Evolutionary conservation across 352 stramenopile genomes (phyloP).

Genomic region (Pythium volutum): DNA sequence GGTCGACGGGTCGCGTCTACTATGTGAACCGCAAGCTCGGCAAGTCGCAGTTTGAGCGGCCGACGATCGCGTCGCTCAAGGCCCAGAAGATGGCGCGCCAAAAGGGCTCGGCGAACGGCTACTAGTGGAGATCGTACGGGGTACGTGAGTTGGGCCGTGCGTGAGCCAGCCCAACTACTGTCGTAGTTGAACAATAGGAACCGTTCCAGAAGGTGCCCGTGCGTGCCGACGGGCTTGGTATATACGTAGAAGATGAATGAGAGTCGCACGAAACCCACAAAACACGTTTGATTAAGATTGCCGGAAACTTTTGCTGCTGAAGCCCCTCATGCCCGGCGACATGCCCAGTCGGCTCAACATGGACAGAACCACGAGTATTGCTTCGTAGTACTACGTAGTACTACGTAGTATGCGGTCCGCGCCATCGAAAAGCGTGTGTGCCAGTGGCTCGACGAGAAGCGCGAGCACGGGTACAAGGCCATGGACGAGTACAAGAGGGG

Average conservation of each 20-base stretch:
- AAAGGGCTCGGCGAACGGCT: constrained; percentile 32
- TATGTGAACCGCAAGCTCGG: constrained; percentile 87
- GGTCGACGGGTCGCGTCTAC: constrained; percentile 83
- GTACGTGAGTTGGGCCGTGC: neutral
- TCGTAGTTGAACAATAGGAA: neutral
- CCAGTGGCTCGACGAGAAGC: constrained; percentile 66
- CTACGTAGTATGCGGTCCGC: constrained; percentile 61
- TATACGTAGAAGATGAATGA: constrained; percentile 7
- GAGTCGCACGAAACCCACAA: no score
- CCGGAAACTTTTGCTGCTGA: no score
- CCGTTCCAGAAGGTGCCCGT: neutral
- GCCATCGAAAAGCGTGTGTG: constrained; percentile 54
- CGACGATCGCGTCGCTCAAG: constrained; percentile 83
- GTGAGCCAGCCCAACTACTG: neutral
- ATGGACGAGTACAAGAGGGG: constrained; percentile 86
- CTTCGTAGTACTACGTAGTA: no score
- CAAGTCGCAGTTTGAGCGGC: constrained; percentile 84
- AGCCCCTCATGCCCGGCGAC: constrained; percentile 33
- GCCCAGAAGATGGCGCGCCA: constrained; percentile 76
- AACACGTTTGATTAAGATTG: no score
- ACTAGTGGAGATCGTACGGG: constrained; percentile 1
- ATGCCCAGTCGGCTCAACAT: constrained; percentile 34
- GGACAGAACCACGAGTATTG: constrained; percentile 64
- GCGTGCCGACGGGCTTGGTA: neutral
- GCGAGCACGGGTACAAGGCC: constrained; percentile 61